phyloP scores from a whole-genome alignment of 805 yeast species.

The Schwanniomyces pseudopolymorphus region DNA sequence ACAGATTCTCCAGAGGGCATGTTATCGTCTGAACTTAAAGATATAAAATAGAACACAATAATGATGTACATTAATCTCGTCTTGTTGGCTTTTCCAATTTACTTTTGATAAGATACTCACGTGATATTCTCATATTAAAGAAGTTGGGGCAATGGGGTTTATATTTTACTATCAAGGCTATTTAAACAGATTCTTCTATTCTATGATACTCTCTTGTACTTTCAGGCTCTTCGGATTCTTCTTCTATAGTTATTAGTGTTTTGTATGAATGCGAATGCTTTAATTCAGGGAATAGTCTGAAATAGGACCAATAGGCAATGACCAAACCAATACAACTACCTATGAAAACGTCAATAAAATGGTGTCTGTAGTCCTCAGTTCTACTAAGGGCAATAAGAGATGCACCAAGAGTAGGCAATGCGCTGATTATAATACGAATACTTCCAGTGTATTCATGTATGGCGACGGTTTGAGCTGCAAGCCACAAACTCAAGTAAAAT shows the following conservation, averaged over 20 bases:
- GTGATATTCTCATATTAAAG: background rate
- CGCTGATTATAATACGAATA: constrained; percentile 58
- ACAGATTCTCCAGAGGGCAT: constrained; percentile 6
- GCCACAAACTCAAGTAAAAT: constrained; percentile 62
- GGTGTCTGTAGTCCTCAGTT: constrained; percentile 92
- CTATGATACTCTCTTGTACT: background rate
- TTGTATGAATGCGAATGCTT: constrained; percentile 32
- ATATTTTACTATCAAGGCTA: background rate
- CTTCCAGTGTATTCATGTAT: constrained; percentile 52
- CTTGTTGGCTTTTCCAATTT: background rate
- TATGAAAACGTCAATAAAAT: constrained; percentile 75
- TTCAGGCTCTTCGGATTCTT: constrained; percentile 8
- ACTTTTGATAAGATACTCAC: background rate
- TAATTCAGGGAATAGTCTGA: constrained; percentile 50
- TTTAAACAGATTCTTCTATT: background rate
- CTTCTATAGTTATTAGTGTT: constrained; percentile 29
- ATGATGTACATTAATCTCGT: background rate
- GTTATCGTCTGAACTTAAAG: background rate
- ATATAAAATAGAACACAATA: background rate
- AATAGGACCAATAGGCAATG: constrained; percentile 59
- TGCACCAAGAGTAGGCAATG: constrained; percentile 67
- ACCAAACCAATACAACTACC: constrained; percentile 69
- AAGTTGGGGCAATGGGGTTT: background rate
- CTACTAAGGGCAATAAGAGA: constrained; percentile 77
- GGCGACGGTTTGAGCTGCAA: constrained; percentile 59